Conservation (phyloP, 495 filamentous ascomycete genomes). For the Cercophora newfieldiana region DNA sequence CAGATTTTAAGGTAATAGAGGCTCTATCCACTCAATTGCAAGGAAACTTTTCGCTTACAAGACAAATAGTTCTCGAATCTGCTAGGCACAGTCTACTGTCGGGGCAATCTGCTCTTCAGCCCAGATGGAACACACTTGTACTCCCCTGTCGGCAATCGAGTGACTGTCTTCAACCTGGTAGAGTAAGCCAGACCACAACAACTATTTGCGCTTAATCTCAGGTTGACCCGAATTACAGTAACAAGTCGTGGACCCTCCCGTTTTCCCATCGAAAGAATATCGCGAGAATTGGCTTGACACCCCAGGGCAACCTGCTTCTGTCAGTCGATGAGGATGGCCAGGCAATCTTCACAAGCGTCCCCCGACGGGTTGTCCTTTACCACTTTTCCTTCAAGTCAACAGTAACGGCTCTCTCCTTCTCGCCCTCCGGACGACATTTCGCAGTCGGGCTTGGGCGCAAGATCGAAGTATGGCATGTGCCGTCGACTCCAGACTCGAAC, state of each 20-base stretch:
- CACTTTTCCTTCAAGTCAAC: conserved; percentile 90
- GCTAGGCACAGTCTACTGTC: conserved; percentile 94
- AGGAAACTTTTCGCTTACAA: conserved; percentile 5
- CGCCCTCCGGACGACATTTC: conserved; percentile 87
- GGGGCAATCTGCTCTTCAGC: conserved; percentile 94
- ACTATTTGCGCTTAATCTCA: conserved; percentile 13
- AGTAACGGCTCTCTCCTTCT: conserved; percentile 84
- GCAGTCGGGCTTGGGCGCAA: conserved; percentile 80
- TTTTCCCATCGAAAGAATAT: conserved; percentile 95
- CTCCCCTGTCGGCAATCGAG: conserved; percentile 95
- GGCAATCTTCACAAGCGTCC: conserved; percentile 86
- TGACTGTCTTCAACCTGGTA: conserved; percentile 92
- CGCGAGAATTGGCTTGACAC: conserved; percentile 79
- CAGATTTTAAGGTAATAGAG: conserved; percentile 78
- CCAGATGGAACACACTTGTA: conserved; percentile 93
- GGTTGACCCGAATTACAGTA: conserved; percentile 56
- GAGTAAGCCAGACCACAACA: conserved; percentile 60
- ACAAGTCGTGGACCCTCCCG: conserved; percentile 92
- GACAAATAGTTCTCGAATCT: conserved; percentile 80
- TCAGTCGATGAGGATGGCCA: conserved; percentile 93
- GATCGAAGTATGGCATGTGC: conserved; percentile 94
- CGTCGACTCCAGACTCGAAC: conserved; percentile 75
- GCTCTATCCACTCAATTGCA: neutral
- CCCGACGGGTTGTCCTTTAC: conserved; percentile 79
- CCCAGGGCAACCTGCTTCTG: conserved; percentile 85